These are phyloP conservation scores for Aspergillus sp. DNA, from an alignment of 2,329 filamentous ascomycete genomes.

Conservation along the genomic window DNA sequence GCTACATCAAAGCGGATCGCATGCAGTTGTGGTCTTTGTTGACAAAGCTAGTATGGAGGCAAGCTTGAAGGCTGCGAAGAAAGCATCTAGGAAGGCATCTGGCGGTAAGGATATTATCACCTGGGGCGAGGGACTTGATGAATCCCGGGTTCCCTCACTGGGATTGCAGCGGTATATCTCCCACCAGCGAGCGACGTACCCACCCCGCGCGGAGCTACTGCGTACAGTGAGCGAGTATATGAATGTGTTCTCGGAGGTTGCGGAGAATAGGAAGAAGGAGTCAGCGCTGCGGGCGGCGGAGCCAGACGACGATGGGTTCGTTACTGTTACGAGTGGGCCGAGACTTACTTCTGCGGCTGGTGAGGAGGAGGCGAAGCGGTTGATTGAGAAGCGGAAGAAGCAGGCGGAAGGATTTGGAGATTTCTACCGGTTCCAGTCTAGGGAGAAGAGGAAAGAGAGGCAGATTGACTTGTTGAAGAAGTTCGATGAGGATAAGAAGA, in stretches of 20 bases:
- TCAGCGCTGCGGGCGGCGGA: slow-evolving; percentile 67
- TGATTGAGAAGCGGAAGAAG: slow-evolving; percentile 61
- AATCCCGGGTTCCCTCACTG: slow-evolving; percentile 57
- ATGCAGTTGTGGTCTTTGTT: slow-evolving; percentile 78
- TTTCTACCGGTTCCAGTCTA: slow-evolving; percentile 82
- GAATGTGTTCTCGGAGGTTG: slow-evolving; percentile 66
- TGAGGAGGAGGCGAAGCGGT: slow-evolving; percentile 65
- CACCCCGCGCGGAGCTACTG: slow-evolving; percentile 66
- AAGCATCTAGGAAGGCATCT: slow-evolving; percentile 51
- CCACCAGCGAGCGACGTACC: slow-evolving; percentile 72
- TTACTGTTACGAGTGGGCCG: slow-evolving; percentile 83
- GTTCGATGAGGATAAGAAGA: slow-evolving; percentile 76
- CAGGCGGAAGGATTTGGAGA: slow-evolving; percentile 65
- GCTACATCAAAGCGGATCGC: slow-evolving; percentile 71
- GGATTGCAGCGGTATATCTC: slow-evolving; percentile 56
- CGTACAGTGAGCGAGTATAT: slow-evolving; percentile 81
- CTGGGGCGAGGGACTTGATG: slow-evolving; percentile 67
- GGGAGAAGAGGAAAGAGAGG: slow-evolving; percentile 75
- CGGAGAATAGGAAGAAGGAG: slow-evolving; percentile 65
- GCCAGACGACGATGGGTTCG: slow-evolving; percentile 92
- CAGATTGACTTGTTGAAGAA: slow-evolving; percentile 67
- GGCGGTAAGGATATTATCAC: slow-evolving; percentile 59
- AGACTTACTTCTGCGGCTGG: slow-evolving; percentile 70
- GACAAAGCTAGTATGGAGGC: slow-evolving; percentile 76
- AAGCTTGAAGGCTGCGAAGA: slow-evolving; percentile 73